Evolutionary conservation across 208 protist genomes (phyloP).

Genomic region (Histomonas meleagridis): DNA sequence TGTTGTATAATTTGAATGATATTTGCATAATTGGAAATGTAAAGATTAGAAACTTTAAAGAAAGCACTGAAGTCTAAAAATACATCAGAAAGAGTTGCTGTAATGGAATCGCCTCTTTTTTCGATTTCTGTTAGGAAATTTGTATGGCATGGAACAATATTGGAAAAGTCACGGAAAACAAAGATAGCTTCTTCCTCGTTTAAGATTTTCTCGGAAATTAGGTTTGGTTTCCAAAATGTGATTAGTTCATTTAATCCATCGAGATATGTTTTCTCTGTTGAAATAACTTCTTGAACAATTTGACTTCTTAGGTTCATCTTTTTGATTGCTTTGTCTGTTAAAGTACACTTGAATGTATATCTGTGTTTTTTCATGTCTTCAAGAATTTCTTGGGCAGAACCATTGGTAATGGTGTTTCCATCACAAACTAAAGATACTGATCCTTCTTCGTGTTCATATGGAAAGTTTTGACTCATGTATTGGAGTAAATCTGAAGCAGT

Average conservation of each 20-base stretch:
- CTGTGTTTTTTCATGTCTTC: neutral
- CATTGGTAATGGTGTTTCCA: neutral
- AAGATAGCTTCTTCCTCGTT: neutral
- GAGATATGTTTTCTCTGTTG: slow-evolving; percentile 21
- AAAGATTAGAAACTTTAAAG: neutral
- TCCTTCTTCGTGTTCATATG: neutral
- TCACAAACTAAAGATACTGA: neutral
- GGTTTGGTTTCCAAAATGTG: neutral
- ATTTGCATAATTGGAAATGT: neutral
- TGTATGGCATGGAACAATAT: neutral
- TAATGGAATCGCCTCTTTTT: neutral
- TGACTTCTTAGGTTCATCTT: neutral
- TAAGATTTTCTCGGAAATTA: neutral
- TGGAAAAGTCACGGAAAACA: neutral
- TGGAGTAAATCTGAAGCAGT: neutral
- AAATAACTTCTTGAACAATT: neutral
- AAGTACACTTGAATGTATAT: neutral
- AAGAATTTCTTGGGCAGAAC: neutral
- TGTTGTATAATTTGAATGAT: neutral
- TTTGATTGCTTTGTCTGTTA: neutral
- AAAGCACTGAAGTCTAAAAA: neutral
- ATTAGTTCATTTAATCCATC: neutral
- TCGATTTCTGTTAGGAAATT: neutral
- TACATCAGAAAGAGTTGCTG: neutral
- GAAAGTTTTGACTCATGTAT: neutral